A percentile compares a stretch with the other conserved stretches of the same genome.
phyloP scores from a whole-genome alignment of 208 protist genomes.

The Crithidia bombi region DNA sequence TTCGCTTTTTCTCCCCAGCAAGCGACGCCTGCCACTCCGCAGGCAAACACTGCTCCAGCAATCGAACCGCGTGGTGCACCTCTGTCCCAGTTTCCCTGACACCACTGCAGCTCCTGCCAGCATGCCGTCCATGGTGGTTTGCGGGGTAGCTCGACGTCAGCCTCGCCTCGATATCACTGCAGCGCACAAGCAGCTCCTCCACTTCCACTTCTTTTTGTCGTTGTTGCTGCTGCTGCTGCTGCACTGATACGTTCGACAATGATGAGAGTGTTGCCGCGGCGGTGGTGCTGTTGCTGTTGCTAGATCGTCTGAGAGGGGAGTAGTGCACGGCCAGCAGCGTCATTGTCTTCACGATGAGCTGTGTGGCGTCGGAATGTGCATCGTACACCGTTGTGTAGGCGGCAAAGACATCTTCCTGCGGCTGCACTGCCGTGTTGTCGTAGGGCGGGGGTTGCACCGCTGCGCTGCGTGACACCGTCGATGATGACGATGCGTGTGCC shows the following conservation, averaged over 20 bases:
- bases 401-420: background rate
- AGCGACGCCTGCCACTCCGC: background rate
- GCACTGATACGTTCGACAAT: too few species aligned
- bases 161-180: conserved; percentile 13
- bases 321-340: conserved; percentile 7
- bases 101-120: background rate
- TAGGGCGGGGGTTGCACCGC: too few species aligned
- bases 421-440: background rate
- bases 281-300: too few species aligned
- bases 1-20: background rate
- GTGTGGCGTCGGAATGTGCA: conserved; percentile 1
- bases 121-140: background rate
- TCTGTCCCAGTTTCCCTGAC: background rate
- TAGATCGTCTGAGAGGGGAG: background rate
- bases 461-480: background rate
- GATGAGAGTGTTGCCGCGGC: background rate
- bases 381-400: conserved; percentile 20
- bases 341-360: conserved; percentile 8
- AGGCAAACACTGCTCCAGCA: background rate
- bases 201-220: too few species aligned
- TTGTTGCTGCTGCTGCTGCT: too few species aligned
- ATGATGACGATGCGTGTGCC: background rate
- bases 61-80: background rate
- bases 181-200: conserved; percentile 22
- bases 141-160: background rate